Evolutionary conservation across 1,139 yeast species (phyloP), one percentile per base, ranked within the genome.

Genomic region (Yamadazyma membranifaciens): DNA sequence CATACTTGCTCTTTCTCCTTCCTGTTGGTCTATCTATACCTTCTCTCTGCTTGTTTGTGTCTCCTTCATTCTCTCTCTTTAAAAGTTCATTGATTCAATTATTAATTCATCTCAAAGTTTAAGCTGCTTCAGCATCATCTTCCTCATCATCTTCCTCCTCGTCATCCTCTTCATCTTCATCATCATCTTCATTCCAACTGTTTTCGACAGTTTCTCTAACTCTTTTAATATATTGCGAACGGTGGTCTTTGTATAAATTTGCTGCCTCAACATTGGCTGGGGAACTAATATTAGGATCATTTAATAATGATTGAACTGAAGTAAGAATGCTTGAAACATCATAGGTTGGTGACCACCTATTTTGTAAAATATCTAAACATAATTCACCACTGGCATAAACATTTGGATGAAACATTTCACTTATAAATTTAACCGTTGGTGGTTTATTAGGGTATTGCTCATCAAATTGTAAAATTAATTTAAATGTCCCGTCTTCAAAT

Each of bases 251-350:
- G 66, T 88, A 92, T 58, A 92, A 71, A 50, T 89, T 91, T 2
- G 98, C 97, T 3, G 98, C 98, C 62, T 94, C 99, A 6, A 88
- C 98, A 56, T 92, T 94, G 1, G 99, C 99, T 3, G 99, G 99
- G 22, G 96, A 87, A 42, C 89, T 82, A 42, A 92, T 94, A 62
- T 92, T 92, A 9, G 99, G 99, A 60, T 92, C 99, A 61, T 92
- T 92, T 51, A 92, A 71, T 47, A 92, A 75, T 46, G 94, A 83
- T 60, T 84, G 94, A 43, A 85, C 78, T 31, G 96, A 87, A 1
- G 98, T 92, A 52, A 92, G 71, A 42, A 92, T 92, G 24, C 96
- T 89, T n/a, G 96, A 91, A 32, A 92, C 99, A 58, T 94, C 98
- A 59, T 92, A 94, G 0, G 98, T 94, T 12, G 99, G 99, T 16